Evolutionary conservation across 148 eudicot species (phyloP).

Genomic region (Fagopyrum homotropicum): DNA sequence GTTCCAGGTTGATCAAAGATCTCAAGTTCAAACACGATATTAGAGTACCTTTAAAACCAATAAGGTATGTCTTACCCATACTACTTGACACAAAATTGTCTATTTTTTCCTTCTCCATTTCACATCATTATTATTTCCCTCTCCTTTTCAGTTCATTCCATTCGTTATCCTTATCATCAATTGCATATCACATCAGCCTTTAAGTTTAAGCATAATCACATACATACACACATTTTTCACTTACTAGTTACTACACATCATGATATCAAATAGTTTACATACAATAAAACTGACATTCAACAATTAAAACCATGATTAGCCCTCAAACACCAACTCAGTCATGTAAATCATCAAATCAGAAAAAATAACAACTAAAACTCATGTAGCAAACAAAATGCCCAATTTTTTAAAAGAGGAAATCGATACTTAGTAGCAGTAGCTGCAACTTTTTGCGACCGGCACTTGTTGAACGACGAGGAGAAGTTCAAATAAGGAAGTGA

Average conservation of each 20-base stretch:
- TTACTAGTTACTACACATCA: neutral
- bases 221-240: neutral
- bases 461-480: neutral
- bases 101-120: too few relatives aligned
- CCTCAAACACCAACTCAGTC: neutral
- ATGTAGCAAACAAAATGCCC: neutral
- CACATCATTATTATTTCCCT: too few relatives aligned
- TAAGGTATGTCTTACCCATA: too few relatives aligned
- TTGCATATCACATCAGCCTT: neutral
- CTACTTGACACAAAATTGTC: too few relatives aligned
- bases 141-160: too few relatives aligned
- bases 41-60: too few relatives aligned
- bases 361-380: neutral
- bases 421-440: neutral
- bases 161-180: neutral
- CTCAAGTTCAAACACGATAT: too few relatives aligned
- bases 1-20: too few relatives aligned
- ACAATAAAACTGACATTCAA: neutral
- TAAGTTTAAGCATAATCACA: neutral
- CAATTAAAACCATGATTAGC: neutral
- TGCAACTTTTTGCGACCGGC: neutral
- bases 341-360: neutral
- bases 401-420: too few relatives aligned
- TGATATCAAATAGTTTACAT: neutral
- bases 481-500: neutral